Conservation (phyloP, 352 stramenopile genomes). For the Elongisporangium anandrum region DNA sequence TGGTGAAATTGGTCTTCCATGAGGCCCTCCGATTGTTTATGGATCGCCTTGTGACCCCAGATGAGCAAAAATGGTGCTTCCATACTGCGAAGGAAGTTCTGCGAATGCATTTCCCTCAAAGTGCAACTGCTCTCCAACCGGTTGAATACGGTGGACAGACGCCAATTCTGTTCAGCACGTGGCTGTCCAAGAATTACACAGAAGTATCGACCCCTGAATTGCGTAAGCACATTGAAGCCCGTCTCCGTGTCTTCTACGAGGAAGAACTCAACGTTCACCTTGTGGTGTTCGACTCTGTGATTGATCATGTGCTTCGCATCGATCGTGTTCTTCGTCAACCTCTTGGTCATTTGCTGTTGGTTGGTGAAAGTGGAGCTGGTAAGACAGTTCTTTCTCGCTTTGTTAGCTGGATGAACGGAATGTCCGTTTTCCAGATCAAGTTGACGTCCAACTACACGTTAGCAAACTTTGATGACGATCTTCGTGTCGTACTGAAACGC, state of each 20-base stretch:
- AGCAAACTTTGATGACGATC: conserved; percentile 99
- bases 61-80: conserved; percentile 97
- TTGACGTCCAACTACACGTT: conserved; percentile 98
- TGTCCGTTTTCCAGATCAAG: conserved; percentile 99
- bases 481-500: conserved; percentile 96
- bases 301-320: conserved; percentile 98
- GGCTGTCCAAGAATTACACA: conserved; percentile 97
- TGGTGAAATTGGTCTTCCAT: conserved; percentile 98
- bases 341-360: conserved; percentile 97
- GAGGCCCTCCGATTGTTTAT: conserved; percentile 99
- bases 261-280: conserved; percentile 99
- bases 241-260: conserved; percentile 99
- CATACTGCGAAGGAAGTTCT: conserved; percentile 82
- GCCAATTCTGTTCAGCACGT: conserved; percentile 98
- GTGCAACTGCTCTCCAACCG: conserved; percentile 60
- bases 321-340: conserved; percentile 97
- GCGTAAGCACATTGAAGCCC: conserved; percentile 94
- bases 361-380: conserved; percentile 97
- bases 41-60: conserved; percentile 96
- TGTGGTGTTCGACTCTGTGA: conserved; percentile 99
- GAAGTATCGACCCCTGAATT: conserved; percentile 92
- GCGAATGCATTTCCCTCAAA: conserved; percentile 80
- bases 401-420: conserved; percentile 99
- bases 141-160: conserved; percentile 80
- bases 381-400: conserved; percentile 99